phyloP scores from a whole-genome alignment of 2,329 filamentous ascomycete species.

The Coleophoma cylindrospora region DNA sequence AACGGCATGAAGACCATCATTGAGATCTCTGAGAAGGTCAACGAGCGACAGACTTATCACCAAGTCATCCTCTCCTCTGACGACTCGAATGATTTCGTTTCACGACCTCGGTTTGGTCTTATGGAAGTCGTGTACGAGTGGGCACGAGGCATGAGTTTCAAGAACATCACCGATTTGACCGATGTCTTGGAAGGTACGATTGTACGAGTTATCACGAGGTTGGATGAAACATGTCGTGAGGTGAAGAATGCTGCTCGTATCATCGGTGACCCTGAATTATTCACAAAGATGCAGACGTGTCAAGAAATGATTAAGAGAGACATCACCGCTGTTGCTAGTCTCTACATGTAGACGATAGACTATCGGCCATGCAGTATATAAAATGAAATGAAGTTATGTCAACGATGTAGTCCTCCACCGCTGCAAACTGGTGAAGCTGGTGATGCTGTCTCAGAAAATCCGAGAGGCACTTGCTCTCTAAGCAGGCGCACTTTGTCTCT shows the following conservation, averaged over 20 bases:
- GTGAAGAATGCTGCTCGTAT: slow-evolving; percentile 96
- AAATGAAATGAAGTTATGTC: too few species aligned
- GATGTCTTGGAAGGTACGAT: slow-evolving; percentile 97
- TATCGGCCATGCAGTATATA: too few species aligned
- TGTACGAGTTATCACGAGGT: slow-evolving; percentile 84
- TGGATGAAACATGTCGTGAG: slow-evolving; percentile 95
- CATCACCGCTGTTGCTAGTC: slow-evolving; percentile 81
- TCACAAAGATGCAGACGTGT: slow-evolving; percentile 93
- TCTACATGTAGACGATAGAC: slow-evolving; percentile 65
- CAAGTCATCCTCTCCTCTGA: slow-evolving; percentile 90
- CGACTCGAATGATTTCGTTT: slow-evolving; percentile 89
- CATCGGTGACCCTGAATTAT: slow-evolving; percentile 88
- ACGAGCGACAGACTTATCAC: slow-evolving; percentile 79
- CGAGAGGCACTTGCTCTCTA: too few species aligned
- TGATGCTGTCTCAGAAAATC: too few species aligned
- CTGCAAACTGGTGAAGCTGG: too few species aligned
- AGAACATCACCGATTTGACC: slow-evolving; percentile 92
- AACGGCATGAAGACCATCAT: slow-evolving; percentile 82
- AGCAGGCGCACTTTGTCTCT: too few species aligned
- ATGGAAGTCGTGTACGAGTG: slow-evolving; percentile 99
- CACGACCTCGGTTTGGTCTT: slow-evolving; percentile 81
- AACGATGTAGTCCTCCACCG: too few species aligned
- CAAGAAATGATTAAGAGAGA: slow-evolving; percentile 98
- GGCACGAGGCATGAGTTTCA: slow-evolving; percentile 97
- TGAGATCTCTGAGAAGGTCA: slow-evolving; percentile 87